Conservation (phyloP, 2,329 filamentous ascomycete species). For the Ilyonectria sp. region DNA sequence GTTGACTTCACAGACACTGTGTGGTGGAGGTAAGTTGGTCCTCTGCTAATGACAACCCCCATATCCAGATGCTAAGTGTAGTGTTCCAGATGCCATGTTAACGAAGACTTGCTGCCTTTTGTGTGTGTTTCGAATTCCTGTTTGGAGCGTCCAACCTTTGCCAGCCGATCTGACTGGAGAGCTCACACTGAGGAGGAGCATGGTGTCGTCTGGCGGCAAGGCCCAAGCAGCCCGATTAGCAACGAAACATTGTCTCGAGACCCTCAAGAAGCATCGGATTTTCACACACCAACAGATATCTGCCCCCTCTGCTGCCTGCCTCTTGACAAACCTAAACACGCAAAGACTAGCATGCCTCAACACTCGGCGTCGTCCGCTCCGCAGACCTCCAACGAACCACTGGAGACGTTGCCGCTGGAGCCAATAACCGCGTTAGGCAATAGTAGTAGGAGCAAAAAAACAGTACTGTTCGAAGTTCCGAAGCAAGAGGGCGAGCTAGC, state of each 20-base stretch:
- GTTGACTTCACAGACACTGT: not conserved
- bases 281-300: not conserved
- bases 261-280: not conserved
- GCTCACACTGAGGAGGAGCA: not conserved
- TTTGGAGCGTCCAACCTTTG: not conserved
- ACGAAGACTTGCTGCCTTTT: not conserved
- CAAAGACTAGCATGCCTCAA: not conserved
- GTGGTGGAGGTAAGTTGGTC: not conserved
- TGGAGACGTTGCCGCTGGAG: not conserved
- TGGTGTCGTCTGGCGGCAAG: not conserved
- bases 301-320: not conserved
- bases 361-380: too few relatives aligned
- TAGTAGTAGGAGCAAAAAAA: not conserved
- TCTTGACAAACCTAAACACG: not conserved
- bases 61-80: not conserved
- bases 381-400: not conserved
- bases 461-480: not conserved
- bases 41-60: not conserved
- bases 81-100: not conserved
- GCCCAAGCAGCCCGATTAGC: not conserved
- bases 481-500: not conserved
- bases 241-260: not conserved
- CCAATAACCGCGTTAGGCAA: not conserved
- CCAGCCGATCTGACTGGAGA: conserved; percentile 7
- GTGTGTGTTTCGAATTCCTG: not conserved